These are phyloP conservation scores for Calycina herbarum DNA, from an alignment of 2,329 filamentous ascomycete species.

Conservation along the genomic window DNA sequence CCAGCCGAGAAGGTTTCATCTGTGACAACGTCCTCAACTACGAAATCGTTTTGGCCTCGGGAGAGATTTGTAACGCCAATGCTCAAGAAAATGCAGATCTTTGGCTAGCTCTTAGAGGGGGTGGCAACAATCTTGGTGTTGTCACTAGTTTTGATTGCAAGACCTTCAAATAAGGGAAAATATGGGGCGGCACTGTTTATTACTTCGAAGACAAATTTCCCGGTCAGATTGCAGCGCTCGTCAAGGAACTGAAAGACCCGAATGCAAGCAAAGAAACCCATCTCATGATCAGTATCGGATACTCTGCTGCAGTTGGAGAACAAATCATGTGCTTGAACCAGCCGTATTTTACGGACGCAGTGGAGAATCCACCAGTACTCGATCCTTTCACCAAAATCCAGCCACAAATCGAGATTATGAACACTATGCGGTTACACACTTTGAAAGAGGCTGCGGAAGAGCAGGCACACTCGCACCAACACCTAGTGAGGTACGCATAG, in stretches of 20 bases:
- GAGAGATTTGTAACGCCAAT: conserved; percentile 19
- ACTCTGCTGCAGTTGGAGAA: neutral
- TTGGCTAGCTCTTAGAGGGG: conserved; percentile 19
- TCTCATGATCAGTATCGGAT: conserved; percentile 5
- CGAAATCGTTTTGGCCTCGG: conserved; percentile 33
- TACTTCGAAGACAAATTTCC: conserved; percentile 5
- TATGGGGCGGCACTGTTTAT: conserved; percentile 14
- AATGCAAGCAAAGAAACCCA: neutral
- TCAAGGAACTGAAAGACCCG: neutral
- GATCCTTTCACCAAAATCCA: conserved; percentile 1
- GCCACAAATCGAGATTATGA: neutral
- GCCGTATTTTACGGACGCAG: neutral
- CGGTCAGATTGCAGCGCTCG: conserved; percentile 3
- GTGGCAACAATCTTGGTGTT: conserved; percentile 24
- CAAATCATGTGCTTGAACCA: conserved; percentile 3
- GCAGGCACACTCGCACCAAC: neutral
- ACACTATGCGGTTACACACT: neutral
- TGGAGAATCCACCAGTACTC: neutral
- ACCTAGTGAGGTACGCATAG: neutral
- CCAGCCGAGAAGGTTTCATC: conserved; percentile 45
- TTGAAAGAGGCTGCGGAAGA: conserved; percentile 2
- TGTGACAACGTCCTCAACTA: conserved; percentile 47
- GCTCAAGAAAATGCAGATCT: conserved; percentile 14
- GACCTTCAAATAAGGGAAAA: conserved; percentile 7
- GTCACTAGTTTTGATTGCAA: conserved; percentile 21